phyloP scores from a whole-genome alignment of 2,329 filamentous ascomycete genomes.

The Trichoderma pleuroti region DNA sequence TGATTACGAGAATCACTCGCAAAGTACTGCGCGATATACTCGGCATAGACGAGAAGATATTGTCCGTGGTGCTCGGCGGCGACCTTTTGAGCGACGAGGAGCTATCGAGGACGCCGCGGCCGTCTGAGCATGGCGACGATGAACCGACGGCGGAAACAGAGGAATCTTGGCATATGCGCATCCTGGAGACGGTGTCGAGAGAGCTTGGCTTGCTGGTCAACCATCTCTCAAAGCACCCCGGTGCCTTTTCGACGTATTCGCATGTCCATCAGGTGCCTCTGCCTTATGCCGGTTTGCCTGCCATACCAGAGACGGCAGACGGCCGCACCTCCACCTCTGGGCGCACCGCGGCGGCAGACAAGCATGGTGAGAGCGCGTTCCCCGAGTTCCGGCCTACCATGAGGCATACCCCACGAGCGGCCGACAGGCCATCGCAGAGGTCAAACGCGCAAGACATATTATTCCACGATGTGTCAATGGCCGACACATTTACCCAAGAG shows the following conservation, averaged over 20 bases:
- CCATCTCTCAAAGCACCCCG: slow-evolving; percentile 75
- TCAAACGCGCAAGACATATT: slow-evolving; percentile 24
- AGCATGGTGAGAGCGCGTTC: slow-evolving; percentile 25
- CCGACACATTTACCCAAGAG: slow-evolving; percentile 57
- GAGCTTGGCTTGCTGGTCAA: slow-evolving; percentile 83
- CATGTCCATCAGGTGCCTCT: slow-evolving; percentile 61
- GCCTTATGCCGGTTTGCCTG: slow-evolving; percentile 74
- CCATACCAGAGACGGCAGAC: slow-evolving; percentile 52
- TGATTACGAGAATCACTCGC: slow-evolving; percentile 78
- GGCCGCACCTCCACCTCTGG: slow-evolving; percentile 30
- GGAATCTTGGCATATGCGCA: slow-evolving; percentile 67
- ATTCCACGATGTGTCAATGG: slow-evolving; percentile 27
- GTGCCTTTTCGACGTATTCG: slow-evolving; percentile 80
- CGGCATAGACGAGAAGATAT: slow-evolving; percentile 80
- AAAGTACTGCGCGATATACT: slow-evolving; percentile 86
- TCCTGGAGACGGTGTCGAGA: slow-evolving; percentile 79
- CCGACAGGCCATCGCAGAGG: slow-evolving; percentile 35
- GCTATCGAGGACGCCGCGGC: slow-evolving; percentile 45
- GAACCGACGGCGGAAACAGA: slow-evolving; percentile 32
- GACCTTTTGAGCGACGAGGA: slow-evolving; percentile 56
- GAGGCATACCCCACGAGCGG: slow-evolving; percentile 34
- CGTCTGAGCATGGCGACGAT: slow-evolving; percentile 29
- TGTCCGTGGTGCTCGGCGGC: slow-evolving; percentile 87
- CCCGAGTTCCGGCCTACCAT: slow-evolving; percentile 50
- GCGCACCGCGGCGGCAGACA: slow-evolving; percentile 24